Evolutionary conservation across 2,329 filamentous ascomycete species (phyloP), one percentile per base, ranked within the genome.

Genomic region (Fusarium xyrophilum): DNA sequence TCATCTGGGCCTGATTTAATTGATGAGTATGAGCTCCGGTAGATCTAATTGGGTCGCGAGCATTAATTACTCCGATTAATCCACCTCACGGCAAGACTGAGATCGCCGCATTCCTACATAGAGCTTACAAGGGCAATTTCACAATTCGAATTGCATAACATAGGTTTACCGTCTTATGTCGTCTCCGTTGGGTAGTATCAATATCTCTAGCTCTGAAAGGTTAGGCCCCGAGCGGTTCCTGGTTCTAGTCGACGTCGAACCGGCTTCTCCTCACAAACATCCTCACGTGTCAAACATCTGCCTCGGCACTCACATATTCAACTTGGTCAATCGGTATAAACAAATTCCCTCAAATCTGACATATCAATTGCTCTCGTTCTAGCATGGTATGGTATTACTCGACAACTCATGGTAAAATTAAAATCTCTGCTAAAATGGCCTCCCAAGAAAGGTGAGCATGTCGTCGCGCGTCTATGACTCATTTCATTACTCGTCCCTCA

Each of bases 341-440:
- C 28, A 54, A 62, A 65, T 52, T 65, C 51, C 44, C 63, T 39
- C 60, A 65, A 47, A 52, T 33, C 25, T 28, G 47, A 64, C 27
- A 65, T 54, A 35, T 43, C 62, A 40, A 48, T 53, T 47, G 27
- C 15, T 17, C 39, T 46, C 35, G 27, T 40, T 61, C 56, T 28
- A 28, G 35, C 10, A n/a, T 36, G 35, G 35, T 36, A 19, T 30
- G 43, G 30, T 50, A 69, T 68, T 58, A 51, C 33, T 61, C 35
- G 62, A 43, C 52, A 69, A 51, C 35, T 56, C 46, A 19, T 53
- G 12, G 40, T 66, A 53, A 47, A 54, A 67, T 68, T 69, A 69
- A 69, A 68, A 55, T 54, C 47, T 58, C 46, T 53, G 50, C 62
- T 63, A 61, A 68, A 67, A 52, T 40, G 30, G 51, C n/a, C 39